Conservation (phyloP, 1,284 basidiomycete genomes). For the Caloboletus inedulis region DNA sequence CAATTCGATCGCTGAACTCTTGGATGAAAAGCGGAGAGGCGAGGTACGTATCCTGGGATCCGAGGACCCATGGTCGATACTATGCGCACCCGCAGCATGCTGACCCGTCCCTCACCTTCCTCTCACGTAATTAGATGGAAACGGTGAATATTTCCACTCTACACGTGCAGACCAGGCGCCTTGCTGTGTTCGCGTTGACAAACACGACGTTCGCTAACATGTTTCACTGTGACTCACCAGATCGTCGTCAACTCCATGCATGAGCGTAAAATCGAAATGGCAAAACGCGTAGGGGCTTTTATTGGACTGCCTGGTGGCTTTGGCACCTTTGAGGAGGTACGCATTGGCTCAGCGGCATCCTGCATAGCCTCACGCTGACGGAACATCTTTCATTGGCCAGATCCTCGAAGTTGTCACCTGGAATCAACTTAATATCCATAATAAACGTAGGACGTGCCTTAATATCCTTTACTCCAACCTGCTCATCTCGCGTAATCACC, state of each 20-base stretch:
- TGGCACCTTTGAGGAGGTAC: conserved; percentile 89
- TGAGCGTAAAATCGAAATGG: conserved; percentile 88
- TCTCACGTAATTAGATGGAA: conserved; percentile 40
- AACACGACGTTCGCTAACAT: conserved; percentile 5
- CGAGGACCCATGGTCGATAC: background rate
- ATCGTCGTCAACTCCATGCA: conserved; percentile 87
- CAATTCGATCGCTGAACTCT: conserved; percentile 30
- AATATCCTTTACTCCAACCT: background rate
- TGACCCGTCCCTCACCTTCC: conserved; percentile 11
- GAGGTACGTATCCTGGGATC: conserved; percentile 35
- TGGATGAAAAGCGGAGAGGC: conserved; percentile 43
- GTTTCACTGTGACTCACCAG: conserved; percentile 31
- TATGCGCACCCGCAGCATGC: background rate
- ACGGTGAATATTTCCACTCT: conserved; percentile 36
- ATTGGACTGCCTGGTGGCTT: conserved; percentile 88
- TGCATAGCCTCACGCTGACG: conserved; percentile 4
- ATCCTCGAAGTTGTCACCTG: conserved; percentile 89
- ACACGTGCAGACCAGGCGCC: conserved; percentile 10
- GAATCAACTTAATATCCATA: conserved; percentile 87
- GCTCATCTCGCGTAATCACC: background rate
- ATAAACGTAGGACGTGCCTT: conserved; percentile 59
- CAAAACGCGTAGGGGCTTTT: conserved; percentile 73
- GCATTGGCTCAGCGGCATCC: background rate
- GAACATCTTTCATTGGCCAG: conserved; percentile 35
- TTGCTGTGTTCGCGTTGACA: background rate